Conservation (phyloP, 306 rosid genomes). For the Delonix regia region DNA sequence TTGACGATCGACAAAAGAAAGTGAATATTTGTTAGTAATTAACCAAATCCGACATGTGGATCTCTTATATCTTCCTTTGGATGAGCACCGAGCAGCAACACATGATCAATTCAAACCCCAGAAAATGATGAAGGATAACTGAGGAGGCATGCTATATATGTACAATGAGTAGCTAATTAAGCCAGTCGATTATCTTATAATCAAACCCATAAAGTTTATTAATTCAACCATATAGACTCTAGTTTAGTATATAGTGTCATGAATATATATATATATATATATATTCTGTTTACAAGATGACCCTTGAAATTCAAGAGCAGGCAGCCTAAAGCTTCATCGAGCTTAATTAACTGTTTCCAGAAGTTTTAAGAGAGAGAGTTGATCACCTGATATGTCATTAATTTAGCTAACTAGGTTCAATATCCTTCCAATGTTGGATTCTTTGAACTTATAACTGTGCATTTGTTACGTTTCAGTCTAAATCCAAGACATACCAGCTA, state of each 20-base stretch:
- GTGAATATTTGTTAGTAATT: not conserved
- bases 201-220: not conserved
- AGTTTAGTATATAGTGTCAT: not conserved
- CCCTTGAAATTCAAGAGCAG: not conserved
- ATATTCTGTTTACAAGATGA: not conserved
- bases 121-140: not conserved
- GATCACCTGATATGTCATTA: not conserved
- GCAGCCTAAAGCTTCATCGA: not conserved
- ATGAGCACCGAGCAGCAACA: not conserved
- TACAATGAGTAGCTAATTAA: not conserved
- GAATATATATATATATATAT: too few species aligned
- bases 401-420: not conserved
- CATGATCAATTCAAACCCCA: not conserved
- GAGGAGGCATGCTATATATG: not conserved
- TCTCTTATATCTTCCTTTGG: not conserved
- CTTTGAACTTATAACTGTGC: constrained; percentile 10
- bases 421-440: constrained; percentile 4
- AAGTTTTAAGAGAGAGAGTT: not conserved
- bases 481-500: not conserved
- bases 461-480: not conserved
- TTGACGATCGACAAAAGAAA: not conserved
- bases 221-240: not conserved
- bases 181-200: not conserved
- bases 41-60: not conserved
- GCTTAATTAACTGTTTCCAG: not conserved